These are phyloP conservation scores for Stagonosporopsis chrysanthemi DNA, from an alignment of 2,329 filamentous ascomycete species.

Conservation along the genomic window DNA sequence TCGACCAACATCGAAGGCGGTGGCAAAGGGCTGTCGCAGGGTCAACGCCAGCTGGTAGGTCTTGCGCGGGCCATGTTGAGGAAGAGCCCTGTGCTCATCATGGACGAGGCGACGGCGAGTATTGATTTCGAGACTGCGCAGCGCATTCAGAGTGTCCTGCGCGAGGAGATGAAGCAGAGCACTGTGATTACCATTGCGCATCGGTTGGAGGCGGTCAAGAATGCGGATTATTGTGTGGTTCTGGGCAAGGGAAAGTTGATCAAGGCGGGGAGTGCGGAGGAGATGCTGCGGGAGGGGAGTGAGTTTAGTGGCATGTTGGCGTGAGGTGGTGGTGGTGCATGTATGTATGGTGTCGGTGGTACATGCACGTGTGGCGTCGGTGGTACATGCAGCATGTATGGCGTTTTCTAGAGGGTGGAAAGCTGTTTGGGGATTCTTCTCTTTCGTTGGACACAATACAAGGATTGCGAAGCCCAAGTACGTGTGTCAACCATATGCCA, in stretches of 20 bases:
- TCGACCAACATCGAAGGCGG: constrained; percentile 65
- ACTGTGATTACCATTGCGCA: constrained; percentile 73
- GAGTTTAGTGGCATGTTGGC: constrained; percentile 47
- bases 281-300: constrained; percentile 46
- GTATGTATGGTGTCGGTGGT: no score
- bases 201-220: constrained; percentile 67
- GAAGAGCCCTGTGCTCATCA: constrained; percentile 67
- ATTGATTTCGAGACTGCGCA: constrained; percentile 69
- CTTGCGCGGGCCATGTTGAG: constrained; percentile 69
- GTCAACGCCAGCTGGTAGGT: constrained; percentile 70
- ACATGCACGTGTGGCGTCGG: no score
- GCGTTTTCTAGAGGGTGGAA: no score
- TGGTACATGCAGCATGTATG: no score
- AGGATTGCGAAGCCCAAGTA: no score
- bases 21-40: constrained; percentile 69
- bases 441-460: no score
- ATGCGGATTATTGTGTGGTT: constrained; percentile 64
- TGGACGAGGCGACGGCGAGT: constrained; percentile 72
- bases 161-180: constrained; percentile 63
- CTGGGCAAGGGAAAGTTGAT: constrained; percentile 60
- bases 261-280: constrained; percentile 43
- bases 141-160: constrained; percentile 62
- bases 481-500: no score
- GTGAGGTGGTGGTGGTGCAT: not conserved
- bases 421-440: no score